Evolutionary conservation across 768 basidiomycete species (phyloP).

Genomic region (Plicaturopsis crispa): DNA sequence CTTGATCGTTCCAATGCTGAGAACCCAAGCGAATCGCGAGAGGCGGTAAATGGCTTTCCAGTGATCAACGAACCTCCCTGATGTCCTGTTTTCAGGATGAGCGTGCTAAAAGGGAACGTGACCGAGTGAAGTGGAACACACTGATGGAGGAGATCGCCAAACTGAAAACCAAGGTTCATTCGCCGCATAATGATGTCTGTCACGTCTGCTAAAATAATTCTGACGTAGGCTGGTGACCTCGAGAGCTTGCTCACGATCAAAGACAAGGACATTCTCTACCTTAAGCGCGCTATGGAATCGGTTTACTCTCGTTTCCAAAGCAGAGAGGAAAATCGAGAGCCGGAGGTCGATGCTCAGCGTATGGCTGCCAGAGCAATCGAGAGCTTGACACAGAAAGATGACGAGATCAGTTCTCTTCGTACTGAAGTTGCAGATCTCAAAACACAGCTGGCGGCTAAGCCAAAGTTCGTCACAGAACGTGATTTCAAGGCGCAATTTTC

Average conservation of each 20-base stretch:
- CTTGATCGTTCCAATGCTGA: slow-evolving; percentile 55
- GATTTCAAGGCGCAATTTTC: slow-evolving; percentile 63
- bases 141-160: slow-evolving; percentile 70
- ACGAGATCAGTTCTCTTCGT: slow-evolving; percentile 47
- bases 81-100: slow-evolving; percentile 45
- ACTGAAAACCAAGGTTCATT: slow-evolving; percentile 57
- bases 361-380: slow-evolving; percentile 72
- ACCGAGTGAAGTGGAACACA: slow-evolving; percentile 62
- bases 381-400: slow-evolving; percentile 58
- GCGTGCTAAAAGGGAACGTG: slow-evolving; percentile 67
- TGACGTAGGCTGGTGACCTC: slow-evolving; percentile 43
- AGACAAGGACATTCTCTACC: slow-evolving; percentile 67
- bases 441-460: slow-evolving; percentile 40
- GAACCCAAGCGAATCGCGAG: slow-evolving; percentile 47
- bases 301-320: slow-evolving; percentile 75
- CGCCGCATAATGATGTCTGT: background rate
- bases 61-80: background rate
- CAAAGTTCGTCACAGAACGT: slow-evolving; percentile 49
- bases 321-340: slow-evolving; percentile 39
- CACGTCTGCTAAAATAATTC: slow-evolving; percentile 1
- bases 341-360: slow-evolving; percentile 55
- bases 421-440: slow-evolving; percentile 44
- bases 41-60: slow-evolving; percentile 40
- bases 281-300: slow-evolving; percentile 83
- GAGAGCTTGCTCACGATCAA: slow-evolving; percentile 40